These are phyloP conservation scores for Meripilus lineatus DNA, from an alignment of 1,284 basidiomycete genomes.

Conservation along the genomic window DNA sequence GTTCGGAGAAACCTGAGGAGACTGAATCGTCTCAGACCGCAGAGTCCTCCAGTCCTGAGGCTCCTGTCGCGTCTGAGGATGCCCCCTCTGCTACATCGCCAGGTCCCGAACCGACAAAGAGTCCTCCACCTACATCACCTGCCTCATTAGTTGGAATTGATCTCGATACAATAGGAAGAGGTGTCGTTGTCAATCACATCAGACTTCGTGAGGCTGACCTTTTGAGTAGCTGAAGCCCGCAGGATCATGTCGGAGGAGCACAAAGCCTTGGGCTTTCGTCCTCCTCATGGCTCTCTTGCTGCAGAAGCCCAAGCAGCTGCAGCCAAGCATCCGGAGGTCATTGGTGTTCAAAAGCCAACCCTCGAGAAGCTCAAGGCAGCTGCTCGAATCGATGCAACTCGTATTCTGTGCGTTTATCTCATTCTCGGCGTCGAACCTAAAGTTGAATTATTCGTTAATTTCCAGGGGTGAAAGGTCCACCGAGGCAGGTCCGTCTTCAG, in stretches of 20 bases:
- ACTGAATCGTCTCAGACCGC: no score
- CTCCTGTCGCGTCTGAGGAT: no score
- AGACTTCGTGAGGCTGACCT: no score
- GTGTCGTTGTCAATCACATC: no score
- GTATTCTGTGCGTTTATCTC: neutral
- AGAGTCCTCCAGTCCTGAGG: no score
- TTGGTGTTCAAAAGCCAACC: neutral
- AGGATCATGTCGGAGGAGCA: constrained; percentile 30
- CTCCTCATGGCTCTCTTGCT: constrained; percentile 30
- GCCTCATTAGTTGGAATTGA: no score
- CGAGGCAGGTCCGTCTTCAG: no score
- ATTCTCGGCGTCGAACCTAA: neutral
- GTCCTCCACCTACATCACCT: no score
- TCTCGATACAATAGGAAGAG: constrained; percentile 1
- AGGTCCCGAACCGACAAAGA: no score
- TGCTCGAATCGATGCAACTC: neutral
- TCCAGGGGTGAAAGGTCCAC: neutral
- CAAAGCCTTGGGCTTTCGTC: constrained; percentile 30
- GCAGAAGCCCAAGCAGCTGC: constrained; percentile 25
- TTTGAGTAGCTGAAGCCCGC: constrained; percentile 20
- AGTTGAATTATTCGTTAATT: no score
- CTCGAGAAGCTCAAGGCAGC: neutral
- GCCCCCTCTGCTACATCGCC: no score
- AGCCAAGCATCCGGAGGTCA: constrained; percentile 10
- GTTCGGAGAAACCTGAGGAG: no score